Conservation (phyloP, 2,329 filamentous ascomycete species). For the Claviceps spartinae region DNA sequence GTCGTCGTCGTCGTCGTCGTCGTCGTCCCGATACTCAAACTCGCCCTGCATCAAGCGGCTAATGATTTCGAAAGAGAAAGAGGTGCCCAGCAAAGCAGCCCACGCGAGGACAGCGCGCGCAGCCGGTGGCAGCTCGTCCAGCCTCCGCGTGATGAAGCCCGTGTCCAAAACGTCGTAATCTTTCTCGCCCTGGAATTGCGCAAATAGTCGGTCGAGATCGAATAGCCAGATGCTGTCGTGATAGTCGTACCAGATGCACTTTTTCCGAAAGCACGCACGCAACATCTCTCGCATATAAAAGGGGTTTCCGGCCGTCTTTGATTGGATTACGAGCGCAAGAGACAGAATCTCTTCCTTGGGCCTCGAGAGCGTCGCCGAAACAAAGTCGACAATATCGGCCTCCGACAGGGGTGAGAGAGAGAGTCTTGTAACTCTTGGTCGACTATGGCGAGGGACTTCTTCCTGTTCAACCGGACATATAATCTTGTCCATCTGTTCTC, state of each 20-base stretch:
- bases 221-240: slow-evolving; percentile 70
- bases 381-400: slow-evolving; percentile 68
- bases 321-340: slow-evolving; percentile 72
- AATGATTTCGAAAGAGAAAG: slow-evolving; percentile 73
- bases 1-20: slow-evolving; percentile 29
- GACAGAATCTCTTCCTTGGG: slow-evolving; percentile 59
- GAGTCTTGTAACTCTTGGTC: slow-evolving; percentile 53
- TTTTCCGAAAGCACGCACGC: slow-evolving; percentile 71
- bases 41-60: slow-evolving; percentile 64
- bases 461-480: slow-evolving; percentile 41
- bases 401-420: slow-evolving; percentile 62
- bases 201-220: slow-evolving; percentile 74
- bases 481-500: slow-evolving; percentile 40
- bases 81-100: slow-evolving; percentile 69
- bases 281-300: slow-evolving; percentile 90
- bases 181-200: slow-evolving; percentile 66
- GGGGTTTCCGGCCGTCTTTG: slow-evolving; percentile 77
- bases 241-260: slow-evolving; percentile 87
- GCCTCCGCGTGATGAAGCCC: slow-evolving; percentile 65
- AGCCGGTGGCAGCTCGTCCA: slow-evolving; percentile 61
- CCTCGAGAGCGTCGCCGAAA: slow-evolving; percentile 67
- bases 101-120: slow-evolving; percentile 73
- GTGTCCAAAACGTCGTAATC: slow-evolving; percentile 71
- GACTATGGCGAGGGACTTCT: slow-evolving; percentile 30
- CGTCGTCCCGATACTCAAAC: slow-evolving; percentile 45